Percentiles rank a stretch among this genome's conserved stretches.
Evolutionary conservation across 352 stramenopile genomes (phyloP).

Genomic region (Phytophthora ohioensis): DNA sequence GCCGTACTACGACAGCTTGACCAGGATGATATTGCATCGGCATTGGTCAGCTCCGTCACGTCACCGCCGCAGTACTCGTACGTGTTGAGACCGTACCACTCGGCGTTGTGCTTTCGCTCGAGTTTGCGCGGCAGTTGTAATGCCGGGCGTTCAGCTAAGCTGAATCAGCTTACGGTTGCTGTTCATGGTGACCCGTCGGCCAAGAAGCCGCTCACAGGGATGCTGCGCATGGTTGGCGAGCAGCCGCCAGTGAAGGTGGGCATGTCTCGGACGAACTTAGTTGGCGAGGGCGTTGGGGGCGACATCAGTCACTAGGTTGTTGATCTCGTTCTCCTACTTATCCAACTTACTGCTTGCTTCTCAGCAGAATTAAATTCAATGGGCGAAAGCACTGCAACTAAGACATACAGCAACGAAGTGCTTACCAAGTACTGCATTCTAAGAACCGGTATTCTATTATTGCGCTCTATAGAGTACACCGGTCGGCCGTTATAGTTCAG

Average conservation of each 20-base stretch:
- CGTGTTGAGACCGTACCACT: slow-evolving; percentile 88
- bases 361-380: too few relatives aligned
- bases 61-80: slow-evolving; percentile 80
- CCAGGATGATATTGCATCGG: slow-evolving; percentile 65
- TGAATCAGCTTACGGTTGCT: slow-evolving; percentile 38
- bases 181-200: slow-evolving; percentile 52
- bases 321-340: slow-evolving; percentile 70
- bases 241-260: slow-evolving; percentile 71
- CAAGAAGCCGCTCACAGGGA: slow-evolving; percentile 81
- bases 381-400: too few relatives aligned
- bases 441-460: too few relatives aligned
- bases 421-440: too few relatives aligned
- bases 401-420: too few relatives aligned
- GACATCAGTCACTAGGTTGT: slow-evolving; percentile 68
- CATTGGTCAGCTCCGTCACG: slow-evolving; percentile 45
- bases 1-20: slow-evolving; percentile 86
- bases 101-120: slow-evolving; percentile 68
- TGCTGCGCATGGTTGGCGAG: slow-evolving; percentile 54
- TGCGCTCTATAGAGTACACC: too few relatives aligned
- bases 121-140: slow-evolving; percentile 84
- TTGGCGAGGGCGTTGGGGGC: slow-evolving; percentile 85
- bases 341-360: too few relatives aligned
- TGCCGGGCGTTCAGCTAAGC: slow-evolving; percentile 69
- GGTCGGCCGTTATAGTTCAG: too few relatives aligned
- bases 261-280: slow-evolving; percentile 91